Base-by-base conservation (phyloP, 108 stramenopile genomes). In the Discostella pseudostelligera region DNA sequence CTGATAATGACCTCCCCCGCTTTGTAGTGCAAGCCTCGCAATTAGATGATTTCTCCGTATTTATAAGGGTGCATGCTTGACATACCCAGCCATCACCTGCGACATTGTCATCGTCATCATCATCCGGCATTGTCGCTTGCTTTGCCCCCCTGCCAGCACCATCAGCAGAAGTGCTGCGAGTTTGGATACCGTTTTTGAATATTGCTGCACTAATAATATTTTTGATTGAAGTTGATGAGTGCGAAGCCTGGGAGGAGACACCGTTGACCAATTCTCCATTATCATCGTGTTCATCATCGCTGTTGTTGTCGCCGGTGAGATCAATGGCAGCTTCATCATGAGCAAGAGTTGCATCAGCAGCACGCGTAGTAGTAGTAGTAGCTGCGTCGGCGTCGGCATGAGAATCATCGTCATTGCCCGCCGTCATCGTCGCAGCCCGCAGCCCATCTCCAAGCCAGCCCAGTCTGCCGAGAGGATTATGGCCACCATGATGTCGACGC, bases 401-500 rank as follows among this genome's bases (percentile, higher is more conserved):
- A 55, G 1, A 12, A 29, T 1, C 20, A 24, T 13, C 51, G 0
- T 26, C 28, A 28, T 26, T 25, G 4, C 26, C 44, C 55, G 2
- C 20, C 35, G 29, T 61, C n/a, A 24, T 25, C 20, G 53, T 28
- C 28, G 65, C 42, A 21, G n/a, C 47, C 29, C 5, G 26, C 66
- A 67, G 17, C 7, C 44, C 43, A 46, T 62, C 56, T 19, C 74
- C 74, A 13, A 75, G 54, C 74, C 74, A 75, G 12, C 53, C 65
- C 54, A 68, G 56, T 43, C 74, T 48, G 56, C 57, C 62, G 55
- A 67, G 74, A 20, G 62, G 65, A 20, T 50, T 26, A 28, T 26
- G 59, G 8, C 28, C 42, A 12, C 36, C 32, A 21, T 22, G 50
- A 28, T 37, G 57, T 21, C 58, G 46, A 40, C 57, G 57, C 9